Conservation (phyloP, 2,329 filamentous ascomycete genomes). For the Colletotrichum endophyticum region DNA sequence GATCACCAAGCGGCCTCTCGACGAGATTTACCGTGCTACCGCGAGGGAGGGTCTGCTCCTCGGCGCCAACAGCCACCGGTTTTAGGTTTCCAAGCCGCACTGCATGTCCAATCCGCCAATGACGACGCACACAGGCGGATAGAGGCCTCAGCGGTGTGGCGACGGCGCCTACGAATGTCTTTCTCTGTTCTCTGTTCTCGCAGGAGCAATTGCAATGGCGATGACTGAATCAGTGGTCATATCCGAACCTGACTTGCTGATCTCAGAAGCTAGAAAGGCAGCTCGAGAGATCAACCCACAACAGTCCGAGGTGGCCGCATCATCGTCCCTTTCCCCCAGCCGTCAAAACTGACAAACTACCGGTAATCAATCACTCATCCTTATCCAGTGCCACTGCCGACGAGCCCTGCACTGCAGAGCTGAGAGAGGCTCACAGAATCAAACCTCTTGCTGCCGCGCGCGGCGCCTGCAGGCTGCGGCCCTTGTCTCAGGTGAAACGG, state of each 20-base stretch:
- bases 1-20: not conserved
- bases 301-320: not conserved
- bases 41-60: not conserved
- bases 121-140: not conserved
- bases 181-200: no score
- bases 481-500: slow-evolving; percentile 22
- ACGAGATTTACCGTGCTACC: not conserved
- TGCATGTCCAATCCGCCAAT: not conserved
- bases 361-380: not conserved
- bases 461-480: slow-evolving; percentile 4
- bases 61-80: slow-evolving; percentile 1
- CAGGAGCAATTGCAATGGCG: not conserved
- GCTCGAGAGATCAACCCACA: not conserved
- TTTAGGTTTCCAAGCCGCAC: slow-evolving; percentile 6
- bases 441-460: not conserved
- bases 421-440: not conserved
- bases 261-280: not conserved
- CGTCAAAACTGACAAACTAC: not conserved
- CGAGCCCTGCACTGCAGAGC: not conserved
- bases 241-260: not conserved
- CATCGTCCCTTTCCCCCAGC: not conserved
- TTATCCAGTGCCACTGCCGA: not conserved
- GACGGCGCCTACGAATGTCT: not conserved
- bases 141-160: not conserved
- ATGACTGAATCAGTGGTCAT: not conserved